Base-by-base conservation (phyloP, 805 yeast species). In the Spathaspora hagerdaliae region DNA sequence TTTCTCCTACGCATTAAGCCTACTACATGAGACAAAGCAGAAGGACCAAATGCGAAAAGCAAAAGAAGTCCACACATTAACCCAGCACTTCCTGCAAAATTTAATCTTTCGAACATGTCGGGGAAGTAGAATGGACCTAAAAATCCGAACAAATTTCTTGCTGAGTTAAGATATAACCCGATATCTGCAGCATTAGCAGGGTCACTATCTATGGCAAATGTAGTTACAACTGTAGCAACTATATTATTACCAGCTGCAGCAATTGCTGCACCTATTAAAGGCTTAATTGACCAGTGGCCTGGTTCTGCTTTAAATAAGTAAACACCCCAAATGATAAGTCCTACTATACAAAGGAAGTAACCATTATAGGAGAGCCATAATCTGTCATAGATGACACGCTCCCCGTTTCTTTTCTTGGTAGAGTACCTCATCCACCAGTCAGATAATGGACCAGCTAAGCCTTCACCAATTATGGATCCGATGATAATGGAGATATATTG, bases 61-160 rank as follows among this genome's bases (percentile, higher is more conserved):
- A 24, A 3, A 12, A 46, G 46, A 11, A 46, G 27, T 7, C 46
- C 46, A 36, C 40, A 36, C 41, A 47, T 42, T n/a, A 46, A 41
- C 7, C 49, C 49, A 6, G 49, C 49, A 9, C 46, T 37, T 7
- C 27, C 41, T 6, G 42, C 36, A 27, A 37, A 46, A 5, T 33
- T 33, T 10, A 59, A 38, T 39, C 44, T 55, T 2, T 43, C 51
- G 41, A 58, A 49, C 61, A 59, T 57, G n/a, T 36, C 27, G 6
- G 62, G 61, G 46, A 59, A 59, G 44, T 55, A 59, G 47, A 59
- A 59, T 6, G 63, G 63, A 7, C 61, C 63, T 26, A 57, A 39
- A 31, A 59, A 59, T 9, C 61, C 62, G 43, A 44, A 52, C 9
- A 45, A 39, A 35, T 54, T 58, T 36, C 63, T 48, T 29, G 51